Evolutionary conservation across 2,329 filamentous ascomycete species (phyloP).

Genomic region (Aspergillus puulaauensis): DNA sequence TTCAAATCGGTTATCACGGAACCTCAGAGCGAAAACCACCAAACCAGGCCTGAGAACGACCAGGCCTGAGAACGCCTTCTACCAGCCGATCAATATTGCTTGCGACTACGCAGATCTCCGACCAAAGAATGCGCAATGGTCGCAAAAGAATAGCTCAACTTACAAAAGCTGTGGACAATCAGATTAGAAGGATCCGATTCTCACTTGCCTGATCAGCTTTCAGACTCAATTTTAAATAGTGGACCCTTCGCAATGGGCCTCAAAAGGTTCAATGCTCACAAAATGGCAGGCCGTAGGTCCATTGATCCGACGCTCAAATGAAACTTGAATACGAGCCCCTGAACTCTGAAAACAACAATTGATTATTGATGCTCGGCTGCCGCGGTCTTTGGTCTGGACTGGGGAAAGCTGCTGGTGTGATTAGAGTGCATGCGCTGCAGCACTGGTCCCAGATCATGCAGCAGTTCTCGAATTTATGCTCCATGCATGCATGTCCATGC

Average conservation of each 20-base stretch:
- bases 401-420: conserved; percentile 2
- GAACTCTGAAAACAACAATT: background rate
- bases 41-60: too few species aligned
- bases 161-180: background rate
- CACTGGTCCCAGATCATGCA: conserved; percentile 8
- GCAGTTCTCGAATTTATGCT: conserved; percentile 3
- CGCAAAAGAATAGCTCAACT: background rate
- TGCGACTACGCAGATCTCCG: background rate
- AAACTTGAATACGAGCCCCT: background rate
- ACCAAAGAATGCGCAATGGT: background rate
- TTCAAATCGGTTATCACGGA: background rate
- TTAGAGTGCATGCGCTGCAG: conserved; percentile 7
- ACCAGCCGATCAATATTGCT: background rate
- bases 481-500: conserved; percentile 7
- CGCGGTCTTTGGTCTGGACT: conserved; percentile 2
- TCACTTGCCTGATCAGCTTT: background rate
- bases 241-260: too few species aligned
- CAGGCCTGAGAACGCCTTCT: background rate
- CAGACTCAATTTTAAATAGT: background rate
- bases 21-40: background rate
- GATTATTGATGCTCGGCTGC: conserved; percentile 1
- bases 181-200: background rate
- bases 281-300: background rate
- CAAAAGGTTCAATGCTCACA: background rate
- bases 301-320: background rate